Base-by-base conservation (phyloP, 2,329 filamentous ascomycete genomes). In the Xylariaceae sp. region DNA sequence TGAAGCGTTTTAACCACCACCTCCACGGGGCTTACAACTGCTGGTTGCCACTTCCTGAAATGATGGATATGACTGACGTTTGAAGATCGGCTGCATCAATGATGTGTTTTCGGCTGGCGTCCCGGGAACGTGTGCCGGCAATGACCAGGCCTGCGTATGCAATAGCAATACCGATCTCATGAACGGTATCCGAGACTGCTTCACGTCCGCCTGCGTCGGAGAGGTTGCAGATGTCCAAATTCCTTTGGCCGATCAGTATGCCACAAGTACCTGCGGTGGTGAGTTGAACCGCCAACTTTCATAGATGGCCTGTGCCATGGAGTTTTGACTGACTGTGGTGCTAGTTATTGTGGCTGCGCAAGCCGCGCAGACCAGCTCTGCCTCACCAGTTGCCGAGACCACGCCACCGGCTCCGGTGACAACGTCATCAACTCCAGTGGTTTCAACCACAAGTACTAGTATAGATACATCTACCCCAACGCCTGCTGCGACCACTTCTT, bases 101-200 rank as follows among this genome's bases (percentile, higher is more conserved):
- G 61, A 60, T 15, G 60, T 62, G 32, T 58, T 62, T 27, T 39
- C 48, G 6, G 58, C 61, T 42, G 48, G 52, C 2, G 48, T 39
- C 7, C 43, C 33, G 11, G 48, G 66, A 11, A 61, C 60, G 27
- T 68, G 66, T 44, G 53, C 54, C 6, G 51, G 51, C 11, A 60
- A 61, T 6, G 64, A 68, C 47, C 60, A 47, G 1, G 22, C 62
- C 14, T 77, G 75, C 52, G 63, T 77, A 14, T 77, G 75, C 54
- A 57, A 52, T 27, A 67, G 67, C 11, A 46, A 61, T 11, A 42
- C 41, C 1, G 59, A 59, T 17, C 72, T 63, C 4, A 12, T 53
- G 1, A 52, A 58, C 47, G 70, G 69, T n/a, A 64, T 75, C 42
- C 58, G 62, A 18, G 72, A 75, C 43, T 76, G 74, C 49, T 66